Base-by-base conservation (phyloP, 768 basidiomycete genomes). In the Infundibulicybe gibba region DNA sequence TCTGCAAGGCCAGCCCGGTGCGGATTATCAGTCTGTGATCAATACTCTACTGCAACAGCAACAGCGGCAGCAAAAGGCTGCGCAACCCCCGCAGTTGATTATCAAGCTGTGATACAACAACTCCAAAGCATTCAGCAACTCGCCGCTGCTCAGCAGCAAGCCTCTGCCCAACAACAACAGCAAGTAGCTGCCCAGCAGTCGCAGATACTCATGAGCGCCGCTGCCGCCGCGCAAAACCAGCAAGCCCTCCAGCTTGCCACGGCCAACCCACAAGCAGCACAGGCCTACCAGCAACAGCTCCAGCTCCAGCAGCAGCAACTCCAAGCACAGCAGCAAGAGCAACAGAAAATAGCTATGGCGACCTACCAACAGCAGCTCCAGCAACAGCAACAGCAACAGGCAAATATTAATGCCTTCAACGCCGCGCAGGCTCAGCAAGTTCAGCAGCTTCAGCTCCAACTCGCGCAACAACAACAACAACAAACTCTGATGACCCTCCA, bases 21-120 rank as follows among this genome's bases (percentile, higher is more conserved):
- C 66, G 17, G 59, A 69, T 51, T 72, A 70, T 49, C 55, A 57
- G 25, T 59, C 43, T 0, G 60, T 68, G 4, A 61, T 70, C 15
- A 56, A 62, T 47, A 64, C 62, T 2, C 50, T 70, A 39, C 33
- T 58, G 21, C 53, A 58, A 14, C 64, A 65, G 46, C 67, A 66
- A 39, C 59, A 61, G 42, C 35, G 47, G 13, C 51, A 62, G 14
- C 53, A 55, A 38, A 43, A 32, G 38, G 41, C 34, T 5, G 25
- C 45, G 25, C 11, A 41, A 2, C 3, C n/a, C 1, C 52, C 16
- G 32, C 44, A 40, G 50, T 58, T 6, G 48, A 60, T 44, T 60
- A 60, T 46, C 44, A 44, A 34, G 49, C 37, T 32, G 41, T 60
- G 39, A 58, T 60, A 15, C 17, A 33, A 5, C 55, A 58, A 44